Evolutionary conservation across 805 yeast species (phyloP).

Genomic region (Barnettozyma californica): DNA sequence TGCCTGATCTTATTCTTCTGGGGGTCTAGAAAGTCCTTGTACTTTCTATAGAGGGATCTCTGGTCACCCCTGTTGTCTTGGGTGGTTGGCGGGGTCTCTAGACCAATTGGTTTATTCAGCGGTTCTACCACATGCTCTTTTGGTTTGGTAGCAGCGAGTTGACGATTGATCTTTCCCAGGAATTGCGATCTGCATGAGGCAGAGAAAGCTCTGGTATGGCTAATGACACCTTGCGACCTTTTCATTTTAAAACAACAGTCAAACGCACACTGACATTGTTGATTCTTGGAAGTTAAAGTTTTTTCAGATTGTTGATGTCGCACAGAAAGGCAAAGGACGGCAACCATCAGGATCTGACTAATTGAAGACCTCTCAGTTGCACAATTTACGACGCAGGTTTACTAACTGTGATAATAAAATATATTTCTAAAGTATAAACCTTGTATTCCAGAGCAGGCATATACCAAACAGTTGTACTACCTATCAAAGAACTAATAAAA

Average conservation of each 20-base stretch:
- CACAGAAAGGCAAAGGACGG: no score
- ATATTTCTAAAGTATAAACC: background rate
- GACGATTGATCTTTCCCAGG: slow-evolving; percentile 30
- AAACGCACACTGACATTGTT: background rate
- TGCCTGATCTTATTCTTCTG: slow-evolving; percentile 44
- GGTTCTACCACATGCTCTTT: slow-evolving; percentile 30
- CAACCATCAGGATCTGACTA: no score
- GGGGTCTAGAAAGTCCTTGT: slow-evolving; percentile 43
- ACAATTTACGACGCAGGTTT: background rate
- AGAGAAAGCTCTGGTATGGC: slow-evolving; percentile 10
- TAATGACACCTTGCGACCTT: background rate
- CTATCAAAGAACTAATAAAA: background rate
- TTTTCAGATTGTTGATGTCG: background rate
- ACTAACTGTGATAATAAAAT: background rate
- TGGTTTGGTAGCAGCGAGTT: slow-evolving; percentile 33
- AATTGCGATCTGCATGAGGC: slow-evolving; percentile 10
- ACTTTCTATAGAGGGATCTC: slow-evolving; percentile 31
- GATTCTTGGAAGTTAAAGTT: background rate
- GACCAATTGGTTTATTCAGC: slow-evolving; percentile 45
- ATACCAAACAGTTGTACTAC: background rate
- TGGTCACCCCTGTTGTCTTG: slow-evolving; percentile 38
- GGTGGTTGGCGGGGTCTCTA: slow-evolving; percentile 31
- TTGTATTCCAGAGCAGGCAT: background rate
- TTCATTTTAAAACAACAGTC: background rate
- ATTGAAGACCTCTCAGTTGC: background rate